These are phyloP conservation scores for Tetrahymena malaccensis DNA, from an alignment of 73 alveolate genomes.

Conservation along the genomic window DNA sequence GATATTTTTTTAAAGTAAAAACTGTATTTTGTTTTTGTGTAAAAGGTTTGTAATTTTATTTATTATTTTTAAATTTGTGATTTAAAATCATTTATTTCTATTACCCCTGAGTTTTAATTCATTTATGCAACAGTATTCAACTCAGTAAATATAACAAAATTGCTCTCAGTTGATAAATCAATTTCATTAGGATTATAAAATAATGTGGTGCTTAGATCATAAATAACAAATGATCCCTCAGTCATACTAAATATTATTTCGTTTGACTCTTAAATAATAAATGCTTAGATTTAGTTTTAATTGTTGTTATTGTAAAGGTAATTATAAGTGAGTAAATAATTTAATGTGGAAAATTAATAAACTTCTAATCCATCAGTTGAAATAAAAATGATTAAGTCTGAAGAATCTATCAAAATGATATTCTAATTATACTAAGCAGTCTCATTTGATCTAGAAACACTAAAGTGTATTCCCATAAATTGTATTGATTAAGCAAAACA, in stretches of 20 bases:
- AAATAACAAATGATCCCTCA: neutral
- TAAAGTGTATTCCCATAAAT: neutral
- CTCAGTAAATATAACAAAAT: neutral
- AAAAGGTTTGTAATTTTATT: too few species aligned
- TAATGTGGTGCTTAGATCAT: neutral
- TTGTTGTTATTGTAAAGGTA: neutral
- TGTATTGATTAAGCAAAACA: neutral
- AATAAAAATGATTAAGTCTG: neutral
- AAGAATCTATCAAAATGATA: neutral
- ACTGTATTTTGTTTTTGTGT: neutral
- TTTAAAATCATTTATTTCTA: neutral
- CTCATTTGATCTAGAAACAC: too few species aligned
- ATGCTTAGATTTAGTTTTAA: too few species aligned
- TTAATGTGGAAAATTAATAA: neutral
- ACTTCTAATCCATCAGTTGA: neutral
- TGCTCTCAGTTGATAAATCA: neutral
- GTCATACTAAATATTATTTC: neutral
- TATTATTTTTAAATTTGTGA: neutral
- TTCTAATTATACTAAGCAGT: too few species aligned
- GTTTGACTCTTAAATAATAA: neutral
- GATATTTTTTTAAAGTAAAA: neutral
- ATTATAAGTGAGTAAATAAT: neutral
- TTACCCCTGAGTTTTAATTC: neutral
- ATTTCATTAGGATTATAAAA: too few species aligned
- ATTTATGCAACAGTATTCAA: neutral